Conservation (phyloP, 352 stramenopile species). For the Discostella stelligera region DNA sequence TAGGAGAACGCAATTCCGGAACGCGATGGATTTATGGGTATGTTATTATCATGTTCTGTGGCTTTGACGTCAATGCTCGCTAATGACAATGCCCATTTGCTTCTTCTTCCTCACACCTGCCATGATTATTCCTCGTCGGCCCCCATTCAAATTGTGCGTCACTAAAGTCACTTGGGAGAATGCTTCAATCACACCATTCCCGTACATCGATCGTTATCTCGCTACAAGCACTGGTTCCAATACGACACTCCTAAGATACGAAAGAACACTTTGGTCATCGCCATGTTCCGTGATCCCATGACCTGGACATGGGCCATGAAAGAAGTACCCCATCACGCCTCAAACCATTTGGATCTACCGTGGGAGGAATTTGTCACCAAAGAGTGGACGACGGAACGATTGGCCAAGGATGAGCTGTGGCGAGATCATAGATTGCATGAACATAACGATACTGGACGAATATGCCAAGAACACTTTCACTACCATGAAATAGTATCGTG, state of each 20-base stretch:
- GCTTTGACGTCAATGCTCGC: conserved; percentile 11
- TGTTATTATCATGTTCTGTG: conserved; percentile 20
- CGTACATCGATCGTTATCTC: conserved; percentile 47
- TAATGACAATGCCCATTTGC: not conserved
- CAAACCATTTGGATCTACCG: conserved; percentile 44
- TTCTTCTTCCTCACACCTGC: not conserved
- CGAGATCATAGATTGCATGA: conserved; percentile 25
- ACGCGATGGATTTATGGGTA: conserved; percentile 77
- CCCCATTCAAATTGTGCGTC: conserved; percentile 13
- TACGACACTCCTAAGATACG: conserved; percentile 47
- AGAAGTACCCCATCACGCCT: conserved; percentile 68
- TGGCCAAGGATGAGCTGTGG: conserved; percentile 53
- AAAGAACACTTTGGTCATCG: conserved; percentile 72
- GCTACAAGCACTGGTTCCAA: conserved; percentile 73
- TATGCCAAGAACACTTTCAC: conserved; percentile 76
- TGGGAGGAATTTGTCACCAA: conserved; percentile 77
- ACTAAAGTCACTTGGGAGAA: conserved; percentile 45
- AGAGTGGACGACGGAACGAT: conserved; percentile 67
- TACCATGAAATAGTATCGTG: conserved; percentile 76
- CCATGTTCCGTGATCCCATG: conserved; percentile 76
- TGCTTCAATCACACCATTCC: conserved; percentile 59
- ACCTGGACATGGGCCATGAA: conserved; percentile 78
- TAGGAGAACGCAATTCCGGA: conserved; percentile 77
- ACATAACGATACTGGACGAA: conserved; percentile 31
- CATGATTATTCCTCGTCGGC: not conserved